Conservation (phyloP, 176 grass and related monocot genomes). For the Echinochloa phyllopogon region DNA sequence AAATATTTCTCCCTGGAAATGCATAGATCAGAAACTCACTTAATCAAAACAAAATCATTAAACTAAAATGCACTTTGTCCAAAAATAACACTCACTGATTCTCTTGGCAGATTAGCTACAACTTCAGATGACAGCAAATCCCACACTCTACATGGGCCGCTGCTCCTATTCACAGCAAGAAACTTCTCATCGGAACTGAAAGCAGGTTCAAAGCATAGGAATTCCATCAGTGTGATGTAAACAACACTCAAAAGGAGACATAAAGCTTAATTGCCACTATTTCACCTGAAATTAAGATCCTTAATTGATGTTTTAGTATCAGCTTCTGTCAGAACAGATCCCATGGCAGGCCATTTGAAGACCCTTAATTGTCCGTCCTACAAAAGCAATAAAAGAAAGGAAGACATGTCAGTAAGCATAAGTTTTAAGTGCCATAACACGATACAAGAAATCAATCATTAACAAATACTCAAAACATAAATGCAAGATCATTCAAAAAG, state of each 20-base stretch:
- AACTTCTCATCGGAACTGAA: conserved; percentile 79
- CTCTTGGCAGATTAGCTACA: conserved; percentile 76
- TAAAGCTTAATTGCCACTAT: neutral
- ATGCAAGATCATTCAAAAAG: neutral
- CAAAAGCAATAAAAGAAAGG: conserved; percentile 6
- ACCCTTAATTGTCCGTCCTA: conserved; percentile 92
- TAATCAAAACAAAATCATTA: conserved; percentile 22
- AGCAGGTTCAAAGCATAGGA: conserved; percentile 28
- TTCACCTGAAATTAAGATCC: conserved; percentile 90
- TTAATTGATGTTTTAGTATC: conserved; percentile 74
- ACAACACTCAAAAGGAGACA: conserved; percentile 27
- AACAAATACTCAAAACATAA: neutral
- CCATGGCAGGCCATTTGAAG: conserved; percentile 90
- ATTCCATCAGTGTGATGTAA: conserved; percentile 30
- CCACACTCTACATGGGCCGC: conserved; percentile 88
- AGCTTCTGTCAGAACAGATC: conserved; percentile 66
- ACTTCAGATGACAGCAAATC: conserved; percentile 65
- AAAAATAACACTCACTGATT: conserved; percentile 61
- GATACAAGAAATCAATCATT: neutral
- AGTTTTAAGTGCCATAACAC: neutral
- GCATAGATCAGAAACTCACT: conserved; percentile 35
- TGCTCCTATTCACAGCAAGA: conserved; percentile 75
- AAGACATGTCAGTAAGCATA: conserved; percentile 28
- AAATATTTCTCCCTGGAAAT: conserved; percentile 92
- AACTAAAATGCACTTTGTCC: neutral